phyloP scores from a whole-genome alignment of 2,329 filamentous ascomycete genomes.

The Verticillium longisporum region DNA sequence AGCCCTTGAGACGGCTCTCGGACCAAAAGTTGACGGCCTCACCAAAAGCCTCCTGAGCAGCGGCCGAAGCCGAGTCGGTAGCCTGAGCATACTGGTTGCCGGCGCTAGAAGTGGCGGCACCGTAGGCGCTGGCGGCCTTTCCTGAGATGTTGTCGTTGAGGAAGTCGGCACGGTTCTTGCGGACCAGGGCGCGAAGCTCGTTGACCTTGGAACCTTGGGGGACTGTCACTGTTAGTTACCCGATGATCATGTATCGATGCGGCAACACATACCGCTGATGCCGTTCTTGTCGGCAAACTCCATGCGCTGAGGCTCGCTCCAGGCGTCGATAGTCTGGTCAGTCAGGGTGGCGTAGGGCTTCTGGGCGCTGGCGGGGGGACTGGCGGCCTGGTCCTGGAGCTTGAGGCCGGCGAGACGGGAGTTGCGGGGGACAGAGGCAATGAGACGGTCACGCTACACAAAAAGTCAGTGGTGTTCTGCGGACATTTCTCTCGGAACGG shows the following conservation, averaged over 20 bases:
- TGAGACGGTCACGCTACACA: constrained; percentile 68
- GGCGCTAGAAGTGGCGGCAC: constrained; percentile 67
- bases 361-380: constrained; percentile 58
- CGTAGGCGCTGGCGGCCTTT: constrained; percentile 54
- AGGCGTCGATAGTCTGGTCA: constrained; percentile 80
- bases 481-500: fast-evolving
- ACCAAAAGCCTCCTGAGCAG: constrained; percentile 62
- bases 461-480: constrained; percentile 11
- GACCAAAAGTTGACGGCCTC: constrained; percentile 58
- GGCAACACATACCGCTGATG: constrained; percentile 40
- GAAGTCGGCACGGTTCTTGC: constrained; percentile 74
- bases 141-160: constrained; percentile 57
- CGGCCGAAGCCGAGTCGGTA: constrained; percentile 59
- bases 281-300: constrained; percentile 88
- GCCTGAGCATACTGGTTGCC: constrained; percentile 72
- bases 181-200: constrained; percentile 81
- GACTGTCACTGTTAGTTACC: constrained; percentile 40
- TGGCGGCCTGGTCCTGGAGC: constrained; percentile 52
- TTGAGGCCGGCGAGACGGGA: constrained; percentile 71
- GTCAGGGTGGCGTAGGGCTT: constrained; percentile 68
- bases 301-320: constrained; percentile 86
- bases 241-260: not conserved
- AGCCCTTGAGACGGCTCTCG: constrained; percentile 70
- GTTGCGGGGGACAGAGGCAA: constrained; percentile 86
- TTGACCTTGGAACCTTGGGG: constrained; percentile 89